A percentile compares a stretch with the other conserved stretches of the same genome.
phyloP scores from a whole-genome alignment of 345 rosid genomes.

The Lagerstroemia speciosa region DNA sequence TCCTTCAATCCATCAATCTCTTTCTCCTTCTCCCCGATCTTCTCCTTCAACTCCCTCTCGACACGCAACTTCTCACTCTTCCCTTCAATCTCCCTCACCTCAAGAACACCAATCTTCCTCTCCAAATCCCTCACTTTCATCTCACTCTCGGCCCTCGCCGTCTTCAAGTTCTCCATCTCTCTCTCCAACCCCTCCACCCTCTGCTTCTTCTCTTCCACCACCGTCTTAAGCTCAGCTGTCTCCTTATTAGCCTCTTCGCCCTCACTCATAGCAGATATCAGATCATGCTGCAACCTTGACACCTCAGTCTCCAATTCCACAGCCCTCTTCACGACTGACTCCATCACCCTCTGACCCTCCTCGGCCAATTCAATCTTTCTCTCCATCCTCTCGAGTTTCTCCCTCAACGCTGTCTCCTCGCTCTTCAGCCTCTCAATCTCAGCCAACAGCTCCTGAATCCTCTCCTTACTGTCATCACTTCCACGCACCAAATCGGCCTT shows the following conservation, averaged over 20 bases:
- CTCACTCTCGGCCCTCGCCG: constrained; percentile 44
- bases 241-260: constrained; percentile 39
- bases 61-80: constrained; percentile 50
- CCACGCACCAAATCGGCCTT: constrained; percentile 32
- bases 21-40: constrained; percentile 37
- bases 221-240: constrained; percentile 32
- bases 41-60: constrained; percentile 57
- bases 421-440: constrained; percentile 37
- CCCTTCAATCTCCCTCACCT: constrained; percentile 50
- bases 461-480: constrained; percentile 32
- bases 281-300: constrained; percentile 54
- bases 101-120: constrained; percentile 49
- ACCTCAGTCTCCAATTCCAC: constrained; percentile 58
- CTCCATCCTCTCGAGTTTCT: constrained; percentile 30
- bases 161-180: constrained; percentile 49
- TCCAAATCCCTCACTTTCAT: constrained; percentile 63
- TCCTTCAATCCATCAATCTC: constrained; percentile 32
- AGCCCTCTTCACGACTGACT: constrained; percentile 41
- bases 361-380: constrained; percentile 43
- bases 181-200: constrained; percentile 30
- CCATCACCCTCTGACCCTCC: constrained; percentile 38
- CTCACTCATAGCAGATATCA: constrained; percentile 36
- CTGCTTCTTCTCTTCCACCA: constrained; percentile 32
- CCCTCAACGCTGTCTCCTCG: constrained; percentile 29
- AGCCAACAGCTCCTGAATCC: constrained; percentile 15